phyloP scores from a whole-genome alignment of 2,329 filamentous ascomycete genomes.

The Diaporthe sp. region DNA sequence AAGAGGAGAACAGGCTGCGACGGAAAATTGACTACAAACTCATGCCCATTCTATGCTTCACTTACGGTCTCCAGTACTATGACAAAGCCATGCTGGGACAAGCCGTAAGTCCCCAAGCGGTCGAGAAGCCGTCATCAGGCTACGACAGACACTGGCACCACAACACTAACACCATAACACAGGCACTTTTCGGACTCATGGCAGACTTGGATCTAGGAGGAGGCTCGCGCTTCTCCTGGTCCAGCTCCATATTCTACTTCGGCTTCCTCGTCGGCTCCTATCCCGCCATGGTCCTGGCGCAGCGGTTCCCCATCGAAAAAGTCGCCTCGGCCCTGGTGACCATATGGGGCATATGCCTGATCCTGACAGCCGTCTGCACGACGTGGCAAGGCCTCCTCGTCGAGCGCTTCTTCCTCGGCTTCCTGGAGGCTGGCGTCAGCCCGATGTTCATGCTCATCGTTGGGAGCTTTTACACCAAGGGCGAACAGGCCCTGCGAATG shows the following conservation, averaged over 20 bases:
- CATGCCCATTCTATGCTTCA: conserved; percentile 57
- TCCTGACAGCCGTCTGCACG: conserved; percentile 50
- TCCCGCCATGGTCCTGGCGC: conserved; percentile 52
- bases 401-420: conserved; percentile 65
- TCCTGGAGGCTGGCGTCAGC: conserved; percentile 65
- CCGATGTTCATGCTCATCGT: conserved; percentile 68
- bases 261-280: conserved; percentile 60
- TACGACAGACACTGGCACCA: background rate
- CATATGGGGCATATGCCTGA: conserved; percentile 51
- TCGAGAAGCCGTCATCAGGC: background rate
- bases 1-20: conserved; percentile 54
- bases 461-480: conserved; percentile 52
- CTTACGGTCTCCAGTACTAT: conserved; percentile 59
- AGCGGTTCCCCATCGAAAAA: conserved; percentile 56
- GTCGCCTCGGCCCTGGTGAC: conserved; percentile 51
- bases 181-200: conserved; percentile 54
- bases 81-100: conserved; percentile 65
- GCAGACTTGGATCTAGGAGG: conserved; percentile 51
- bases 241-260: conserved; percentile 58
- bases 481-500: conserved; percentile 52
- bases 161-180: background rate
- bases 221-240: conserved; percentile 56
- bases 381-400: conserved; percentile 51
- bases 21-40: conserved; percentile 55
- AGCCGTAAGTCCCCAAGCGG: conserved; percentile 49